These are phyloP conservation scores for Melaleuca alternifolia DNA, from an alignment of 345 rosid genomes.

Conservation along the genomic window DNA sequence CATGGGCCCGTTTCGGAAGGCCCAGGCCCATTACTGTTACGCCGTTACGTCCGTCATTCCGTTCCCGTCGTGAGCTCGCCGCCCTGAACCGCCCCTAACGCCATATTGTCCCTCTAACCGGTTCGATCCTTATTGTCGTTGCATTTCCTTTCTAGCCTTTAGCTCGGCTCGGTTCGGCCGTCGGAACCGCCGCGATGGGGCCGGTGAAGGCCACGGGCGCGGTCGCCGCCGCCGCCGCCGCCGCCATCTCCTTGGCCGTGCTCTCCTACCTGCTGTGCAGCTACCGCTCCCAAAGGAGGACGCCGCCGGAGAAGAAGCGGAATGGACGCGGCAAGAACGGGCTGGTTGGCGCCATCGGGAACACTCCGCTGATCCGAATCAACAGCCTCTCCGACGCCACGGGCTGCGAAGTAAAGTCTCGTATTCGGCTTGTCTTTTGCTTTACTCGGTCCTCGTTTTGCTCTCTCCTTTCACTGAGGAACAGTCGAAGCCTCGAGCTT, in stretches of 20 bases:
- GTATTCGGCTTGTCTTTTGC: neutral
- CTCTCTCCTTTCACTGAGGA: neutral
- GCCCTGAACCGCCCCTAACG: neutral
- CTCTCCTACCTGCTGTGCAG: slow-evolving; percentile 30
- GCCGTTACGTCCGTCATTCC: neutral
- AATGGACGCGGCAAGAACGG: slow-evolving; percentile 34
- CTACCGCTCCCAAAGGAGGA: slow-evolving; percentile 7
- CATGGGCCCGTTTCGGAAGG: neutral
- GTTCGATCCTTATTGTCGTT: neutral
- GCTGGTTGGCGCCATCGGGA: slow-evolving; percentile 60
- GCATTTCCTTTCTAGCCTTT: neutral
- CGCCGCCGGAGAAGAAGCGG: slow-evolving; percentile 20
- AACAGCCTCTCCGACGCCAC: slow-evolving; percentile 90
- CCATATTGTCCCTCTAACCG: neutral
- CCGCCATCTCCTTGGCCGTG: slow-evolving; percentile 34
- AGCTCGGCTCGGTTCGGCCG: neutral
- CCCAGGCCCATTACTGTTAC: neutral
- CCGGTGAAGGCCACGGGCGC: slow-evolving; percentile 24
- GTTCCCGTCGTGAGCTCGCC: neutral
- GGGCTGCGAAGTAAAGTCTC: slow-evolving; percentile 68
- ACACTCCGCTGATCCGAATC: slow-evolving; percentile 84
- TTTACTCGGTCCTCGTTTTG: neutral
- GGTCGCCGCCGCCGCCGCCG: slow-evolving; percentile 29
- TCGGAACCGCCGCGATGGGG: neutral
- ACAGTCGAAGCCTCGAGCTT: neutral